phyloP scores from a whole-genome alignment of 495 filamentous ascomycete species.

The Alectoria sarmentosa region DNA sequence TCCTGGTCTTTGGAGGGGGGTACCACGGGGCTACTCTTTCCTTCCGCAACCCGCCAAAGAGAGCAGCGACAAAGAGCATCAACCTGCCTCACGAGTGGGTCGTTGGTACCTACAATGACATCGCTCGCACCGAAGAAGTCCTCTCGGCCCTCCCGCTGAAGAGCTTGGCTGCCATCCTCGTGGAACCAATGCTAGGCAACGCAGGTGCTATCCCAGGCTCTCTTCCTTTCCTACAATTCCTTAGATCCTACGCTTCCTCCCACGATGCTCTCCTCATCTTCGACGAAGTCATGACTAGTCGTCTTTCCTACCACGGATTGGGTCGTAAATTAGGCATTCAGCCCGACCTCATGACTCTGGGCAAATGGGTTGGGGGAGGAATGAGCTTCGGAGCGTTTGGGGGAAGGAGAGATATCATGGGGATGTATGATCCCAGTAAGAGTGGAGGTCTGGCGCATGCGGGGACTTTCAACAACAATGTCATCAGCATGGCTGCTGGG shows the following conservation, averaged over 20 bases:
- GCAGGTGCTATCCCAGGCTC: constrained; percentile 44
- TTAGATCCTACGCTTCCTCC: constrained; percentile 32
- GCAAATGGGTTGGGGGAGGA: constrained; percentile 59
- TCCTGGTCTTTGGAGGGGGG: constrained; percentile 30
- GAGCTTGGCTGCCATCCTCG: constrained; percentile 47
- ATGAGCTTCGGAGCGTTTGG: constrained; percentile 59
- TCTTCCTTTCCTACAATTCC: constrained; percentile 38
- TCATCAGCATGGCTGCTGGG: constrained; percentile 51
- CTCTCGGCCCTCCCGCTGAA: constrained; percentile 25
- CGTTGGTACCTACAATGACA: constrained; percentile 44
- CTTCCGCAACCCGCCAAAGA: constrained; percentile 9
- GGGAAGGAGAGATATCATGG: constrained; percentile 47
- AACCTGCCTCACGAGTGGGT: constrained; percentile 39
- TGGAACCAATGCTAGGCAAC: constrained; percentile 53
- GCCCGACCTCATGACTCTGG: constrained; percentile 54
- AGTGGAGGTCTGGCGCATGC: constrained; percentile 38
- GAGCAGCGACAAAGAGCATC: constrained; percentile 16
- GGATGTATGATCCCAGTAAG: constrained; percentile 45
- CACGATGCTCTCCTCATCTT: constrained; percentile 48
- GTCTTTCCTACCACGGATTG: constrained; percentile 43
- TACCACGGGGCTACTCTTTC: constrained; percentile 30
- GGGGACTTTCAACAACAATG: constrained; percentile 65
- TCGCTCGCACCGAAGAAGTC: constrained; percentile 19
- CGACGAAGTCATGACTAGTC: constrained; percentile 60
- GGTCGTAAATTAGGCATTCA: constrained; percentile 35